These are phyloP conservation scores for Yarrowia alimentaria DNA, from an alignment of 805 yeast genomes.

Conservation along the genomic window DNA sequence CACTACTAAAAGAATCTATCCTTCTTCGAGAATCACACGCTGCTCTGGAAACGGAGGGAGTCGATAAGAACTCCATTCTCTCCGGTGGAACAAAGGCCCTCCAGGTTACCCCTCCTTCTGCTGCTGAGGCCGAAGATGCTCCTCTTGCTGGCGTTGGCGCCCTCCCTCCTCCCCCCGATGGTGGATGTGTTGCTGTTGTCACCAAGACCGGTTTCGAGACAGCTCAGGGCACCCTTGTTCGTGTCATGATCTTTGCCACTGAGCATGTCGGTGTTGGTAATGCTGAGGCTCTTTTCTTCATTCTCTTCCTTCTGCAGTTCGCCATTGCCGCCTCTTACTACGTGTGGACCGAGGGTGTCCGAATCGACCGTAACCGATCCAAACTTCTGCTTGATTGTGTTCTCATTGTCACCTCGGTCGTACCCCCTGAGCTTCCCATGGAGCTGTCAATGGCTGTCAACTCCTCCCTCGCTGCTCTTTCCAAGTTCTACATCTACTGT, in stretches of 20 bases:
- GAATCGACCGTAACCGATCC: conserved; percentile 91
- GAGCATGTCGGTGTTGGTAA: conserved; percentile 96
- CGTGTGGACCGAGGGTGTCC: conserved; percentile 97
- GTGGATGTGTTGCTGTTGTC: conserved; percentile 88
- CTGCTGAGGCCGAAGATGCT: too few species aligned
- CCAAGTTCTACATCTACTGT: conserved; percentile 87
- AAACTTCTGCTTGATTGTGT: conserved; percentile 94
- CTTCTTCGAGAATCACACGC: conserved; percentile 76
- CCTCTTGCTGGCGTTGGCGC: conserved; percentile 51
- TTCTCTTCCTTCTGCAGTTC: conserved; percentile 80
- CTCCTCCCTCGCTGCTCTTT: conserved; percentile 80
- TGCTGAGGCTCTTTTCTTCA: conserved; percentile 89
- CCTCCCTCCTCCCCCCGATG: conserved; percentile 75
- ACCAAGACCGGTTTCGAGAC: conserved; percentile 97
- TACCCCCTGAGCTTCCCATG: conserved; percentile 99
- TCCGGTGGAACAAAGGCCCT: conserved; percentile 97
- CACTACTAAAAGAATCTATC: conserved; percentile 87
- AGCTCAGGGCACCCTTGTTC: conserved; percentile 93
- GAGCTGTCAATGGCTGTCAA: conserved; percentile 98
- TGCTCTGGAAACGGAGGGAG: conserved; percentile 66
- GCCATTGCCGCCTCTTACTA: conserved; percentile 96
- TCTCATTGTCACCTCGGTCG: conserved; percentile 93
- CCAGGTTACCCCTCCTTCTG: conserved; percentile 74
- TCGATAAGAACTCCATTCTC: conserved; percentile 82
- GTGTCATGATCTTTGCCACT: conserved; percentile 95